A percentile compares a stretch with the other conserved stretches of the same genome.
These are phyloP conservation scores for Melanogaster broomeanus DNA, from an alignment of 768 basidiomycete species.

Conservation along the genomic window DNA sequence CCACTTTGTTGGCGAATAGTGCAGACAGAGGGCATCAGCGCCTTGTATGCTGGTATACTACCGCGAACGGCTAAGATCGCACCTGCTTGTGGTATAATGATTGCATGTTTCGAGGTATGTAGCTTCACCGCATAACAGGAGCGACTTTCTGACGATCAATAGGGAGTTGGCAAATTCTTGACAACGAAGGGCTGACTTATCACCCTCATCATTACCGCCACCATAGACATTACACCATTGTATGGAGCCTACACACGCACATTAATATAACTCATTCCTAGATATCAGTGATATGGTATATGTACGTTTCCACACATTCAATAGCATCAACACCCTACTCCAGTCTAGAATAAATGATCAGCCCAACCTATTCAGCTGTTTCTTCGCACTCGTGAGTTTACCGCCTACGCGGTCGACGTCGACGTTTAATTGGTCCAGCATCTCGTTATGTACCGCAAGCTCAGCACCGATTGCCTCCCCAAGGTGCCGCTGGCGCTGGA, in stretches of 20 bases:
- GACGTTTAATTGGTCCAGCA: conserved; percentile 75
- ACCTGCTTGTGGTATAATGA: conserved; percentile 98
- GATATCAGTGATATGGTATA: conserved; percentile 25
- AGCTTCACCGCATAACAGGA: neutral
- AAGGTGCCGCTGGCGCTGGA: conserved; percentile 82
- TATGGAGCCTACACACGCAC: conserved; percentile 9
- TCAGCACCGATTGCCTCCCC: conserved; percentile 86
- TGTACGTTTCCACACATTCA: conserved; percentile 8
- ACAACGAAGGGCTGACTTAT: conserved; percentile 32
- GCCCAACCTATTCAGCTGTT: conserved; percentile 78
- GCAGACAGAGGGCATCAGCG: conserved; percentile 73
- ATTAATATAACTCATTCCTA: conserved; percentile 15
- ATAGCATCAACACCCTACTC: neutral
- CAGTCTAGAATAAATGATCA: conserved; percentile 29
- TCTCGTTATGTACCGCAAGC: conserved; percentile 79
- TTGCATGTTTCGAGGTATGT: conserved; percentile 88
- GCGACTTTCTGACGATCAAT: conserved; percentile 12
- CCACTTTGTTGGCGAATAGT: conserved; percentile 70
- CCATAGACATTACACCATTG: conserved; percentile 29
- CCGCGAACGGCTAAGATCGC: conserved; percentile 95
- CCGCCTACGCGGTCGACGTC: conserved; percentile 78
- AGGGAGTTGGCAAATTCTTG: conserved; percentile 65
- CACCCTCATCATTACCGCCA: conserved; percentile 14
- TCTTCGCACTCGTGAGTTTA: conserved; percentile 79
- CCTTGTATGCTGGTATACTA: conserved; percentile 80